Conservation (phyloP, 768 basidiomycete species). For the Megacollybia marginata region DNA sequence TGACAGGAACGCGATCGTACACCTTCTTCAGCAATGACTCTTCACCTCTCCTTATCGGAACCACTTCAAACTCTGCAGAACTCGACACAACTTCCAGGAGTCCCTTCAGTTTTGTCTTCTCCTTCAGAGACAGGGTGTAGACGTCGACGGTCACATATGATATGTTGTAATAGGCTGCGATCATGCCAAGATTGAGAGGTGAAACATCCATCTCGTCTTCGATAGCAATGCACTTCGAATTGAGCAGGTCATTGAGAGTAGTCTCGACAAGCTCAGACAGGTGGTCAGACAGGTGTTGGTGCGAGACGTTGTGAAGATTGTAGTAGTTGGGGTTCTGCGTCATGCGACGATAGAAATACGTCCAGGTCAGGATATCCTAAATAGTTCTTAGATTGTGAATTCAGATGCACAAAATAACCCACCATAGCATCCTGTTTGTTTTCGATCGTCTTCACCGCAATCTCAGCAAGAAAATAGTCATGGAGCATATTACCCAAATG, state of each 20-base stretch:
- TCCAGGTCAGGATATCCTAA: slow-evolving; percentile 97
- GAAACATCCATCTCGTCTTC: slow-evolving; percentile 94
- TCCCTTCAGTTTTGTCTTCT: slow-evolving; percentile 95
- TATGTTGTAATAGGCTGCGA: slow-evolving; percentile 94
- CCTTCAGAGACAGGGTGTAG: slow-evolving; percentile 90
- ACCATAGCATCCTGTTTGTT: slow-evolving; percentile 98
- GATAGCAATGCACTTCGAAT: slow-evolving; percentile 91
- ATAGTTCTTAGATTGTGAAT: not conserved
- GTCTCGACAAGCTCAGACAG: slow-evolving; percentile 94
- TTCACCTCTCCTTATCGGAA: slow-evolving; percentile 95
- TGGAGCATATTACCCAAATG: slow-evolving; percentile 86
- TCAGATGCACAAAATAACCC: slow-evolving; percentile 7
- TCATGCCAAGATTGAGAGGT: slow-evolving; percentile 95
- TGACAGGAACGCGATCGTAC: slow-evolving; percentile 96
- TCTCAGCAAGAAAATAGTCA: slow-evolving; percentile 97
- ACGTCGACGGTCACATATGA: slow-evolving; percentile 97
- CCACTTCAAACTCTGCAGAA: slow-evolving; percentile 90
- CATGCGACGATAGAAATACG: slow-evolving; percentile 95
- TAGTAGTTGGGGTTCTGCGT: slow-evolving; percentile 97
- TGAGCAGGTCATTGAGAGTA: slow-evolving; percentile 84
- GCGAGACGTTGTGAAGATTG: slow-evolving; percentile 90
- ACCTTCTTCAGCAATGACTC: slow-evolving; percentile 77
- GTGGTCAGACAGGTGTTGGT: slow-evolving; percentile 93
- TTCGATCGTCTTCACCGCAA: slow-evolving; percentile 97
- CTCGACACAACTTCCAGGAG: slow-evolving; percentile 95